These are phyloP conservation scores for Blumeriella jaapii DNA, from an alignment of 2,329 filamentous ascomycete species.

Conservation along the genomic window DNA sequence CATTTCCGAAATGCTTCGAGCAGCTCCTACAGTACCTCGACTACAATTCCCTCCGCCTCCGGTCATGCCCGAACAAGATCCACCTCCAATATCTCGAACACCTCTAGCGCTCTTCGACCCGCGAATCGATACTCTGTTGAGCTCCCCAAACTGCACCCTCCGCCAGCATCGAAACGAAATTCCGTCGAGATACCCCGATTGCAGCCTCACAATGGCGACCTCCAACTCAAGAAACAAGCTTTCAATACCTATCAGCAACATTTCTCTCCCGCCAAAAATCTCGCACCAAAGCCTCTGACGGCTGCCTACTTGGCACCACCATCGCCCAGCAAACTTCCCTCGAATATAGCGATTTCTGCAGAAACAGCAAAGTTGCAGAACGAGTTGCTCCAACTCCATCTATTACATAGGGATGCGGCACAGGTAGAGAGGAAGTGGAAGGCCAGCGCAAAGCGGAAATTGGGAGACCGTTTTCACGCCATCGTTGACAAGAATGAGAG, in stretches of 20 bases:
- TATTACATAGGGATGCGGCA: conserved; percentile 46
- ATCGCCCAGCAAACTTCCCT: conserved; percentile 48
- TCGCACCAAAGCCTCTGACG: conserved; percentile 50
- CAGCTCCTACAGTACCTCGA: conserved; percentile 9
- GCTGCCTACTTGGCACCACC: conserved; percentile 46
- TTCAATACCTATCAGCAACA: conserved; percentile 57
- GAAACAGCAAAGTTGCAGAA: conserved; percentile 49
- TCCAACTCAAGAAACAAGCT: conserved; percentile 18
- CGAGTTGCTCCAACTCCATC: conserved; percentile 52
- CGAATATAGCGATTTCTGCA: conserved; percentile 46
- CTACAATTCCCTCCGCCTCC: conserved; percentile 9
- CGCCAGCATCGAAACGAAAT: conserved; percentile 7
- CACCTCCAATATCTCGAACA: conserved; percentile 16
- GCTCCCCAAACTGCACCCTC: conserved; percentile 8
- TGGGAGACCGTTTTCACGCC: conserved; percentile 35
- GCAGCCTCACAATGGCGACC: conserved; percentile 11
- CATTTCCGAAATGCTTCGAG: conserved; percentile 22
- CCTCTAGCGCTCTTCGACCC: conserved; percentile 15
- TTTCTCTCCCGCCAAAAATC: conserved; percentile 51
- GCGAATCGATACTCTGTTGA: conserved; percentile 8
- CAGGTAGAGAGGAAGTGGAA: conserved; percentile 39
- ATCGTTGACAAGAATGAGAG: conserved; percentile 31
- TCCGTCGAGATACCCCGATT: conserved; percentile 9
- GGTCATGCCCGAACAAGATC: conserved; percentile 23
- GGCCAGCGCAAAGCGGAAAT: conserved; percentile 39